Percentiles rank a stretch among this genome's conserved stretches.
Evolutionary conservation across 1,284 basidiomycete genomes (phyloP).

Genomic region (Phellopilus nigrolimitatus): DNA sequence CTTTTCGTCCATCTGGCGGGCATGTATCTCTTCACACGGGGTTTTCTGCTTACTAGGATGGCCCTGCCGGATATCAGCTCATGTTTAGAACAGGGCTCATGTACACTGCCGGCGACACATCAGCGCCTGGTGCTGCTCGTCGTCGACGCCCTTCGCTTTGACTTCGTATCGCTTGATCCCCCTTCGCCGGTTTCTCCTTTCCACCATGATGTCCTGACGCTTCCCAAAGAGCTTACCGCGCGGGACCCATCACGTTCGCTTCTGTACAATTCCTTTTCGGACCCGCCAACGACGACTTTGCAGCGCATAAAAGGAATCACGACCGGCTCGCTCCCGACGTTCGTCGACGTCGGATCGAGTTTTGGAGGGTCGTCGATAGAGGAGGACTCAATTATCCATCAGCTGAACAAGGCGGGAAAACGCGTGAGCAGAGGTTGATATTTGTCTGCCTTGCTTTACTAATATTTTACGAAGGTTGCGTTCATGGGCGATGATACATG

Average conservation of each 20-base stretch:
- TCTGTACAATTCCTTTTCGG: slow-evolving; percentile 85
- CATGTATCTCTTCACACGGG: slow-evolving; percentile 79
- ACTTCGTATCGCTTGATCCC: slow-evolving; percentile 81
- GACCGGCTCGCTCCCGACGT: slow-evolving; percentile 94
- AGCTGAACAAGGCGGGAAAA: slow-evolving; percentile 50
- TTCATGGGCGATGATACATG: slow-evolving; percentile 98
- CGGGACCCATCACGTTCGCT: slow-evolving; percentile 67
- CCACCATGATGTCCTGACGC: slow-evolving; percentile 79
- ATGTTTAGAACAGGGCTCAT: slow-evolving; percentile 42
- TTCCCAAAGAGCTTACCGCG: slow-evolving; percentile 70
- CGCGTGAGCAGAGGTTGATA: slow-evolving; percentile 38
- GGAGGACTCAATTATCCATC: slow-evolving; percentile 81
- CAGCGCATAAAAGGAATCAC: slow-evolving; percentile 95
- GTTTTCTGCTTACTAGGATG: slow-evolving; percentile 83
- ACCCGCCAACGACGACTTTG: slow-evolving; percentile 94
- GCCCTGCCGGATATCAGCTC: slow-evolving; percentile 60
- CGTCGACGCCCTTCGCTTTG: slow-evolving; percentile 92
- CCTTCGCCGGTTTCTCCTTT: slow-evolving; percentile 57
- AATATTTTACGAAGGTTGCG: slow-evolving; percentile 44
- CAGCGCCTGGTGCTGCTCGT: slow-evolving; percentile 80
- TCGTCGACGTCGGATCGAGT: slow-evolving; percentile 89
- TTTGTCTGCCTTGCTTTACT: neutral
- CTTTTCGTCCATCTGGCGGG: slow-evolving; percentile 56
- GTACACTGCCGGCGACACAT: slow-evolving; percentile 61
- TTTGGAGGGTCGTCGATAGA: slow-evolving; percentile 83